Conservation (phyloP, 2,329 filamentous ascomycete species). For the Aspergillus fischeri region DNA sequence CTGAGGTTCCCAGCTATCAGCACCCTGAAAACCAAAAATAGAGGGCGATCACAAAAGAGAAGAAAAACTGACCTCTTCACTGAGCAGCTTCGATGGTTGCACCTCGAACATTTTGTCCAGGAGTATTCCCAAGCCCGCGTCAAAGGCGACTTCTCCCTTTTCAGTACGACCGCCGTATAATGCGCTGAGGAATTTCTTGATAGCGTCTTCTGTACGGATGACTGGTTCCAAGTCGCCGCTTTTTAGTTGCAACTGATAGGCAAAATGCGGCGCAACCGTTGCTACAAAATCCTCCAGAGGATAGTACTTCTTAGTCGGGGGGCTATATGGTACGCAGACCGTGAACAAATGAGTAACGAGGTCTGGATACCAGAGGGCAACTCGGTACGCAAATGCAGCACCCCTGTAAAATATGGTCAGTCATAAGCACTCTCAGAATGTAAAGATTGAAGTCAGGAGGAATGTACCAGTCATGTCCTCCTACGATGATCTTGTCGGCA, state of each 20-base stretch:
- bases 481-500: constrained; percentile 64
- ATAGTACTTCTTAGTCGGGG: constrained; percentile 52
- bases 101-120: constrained; percentile 61
- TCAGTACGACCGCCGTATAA: constrained; percentile 65
- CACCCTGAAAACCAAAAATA: not conserved
- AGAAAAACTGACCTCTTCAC: constrained; percentile 48
- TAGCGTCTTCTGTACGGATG: constrained; percentile 55
- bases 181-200: constrained; percentile 66
- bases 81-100: constrained; percentile 56
- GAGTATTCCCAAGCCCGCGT: constrained; percentile 57
- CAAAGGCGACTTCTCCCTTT: constrained; percentile 56
- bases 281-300: constrained; percentile 59
- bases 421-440: not conserved
- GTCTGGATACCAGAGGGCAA: constrained; percentile 68
- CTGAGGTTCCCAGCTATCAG: constrained; percentile 18
- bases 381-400: constrained; percentile 69
- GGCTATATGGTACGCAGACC: constrained; percentile 71
- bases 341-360: constrained; percentile 72
- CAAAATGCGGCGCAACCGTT: constrained; percentile 62
- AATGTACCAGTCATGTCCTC: constrained; percentile 77
- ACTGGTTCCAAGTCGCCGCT: constrained; percentile 61
- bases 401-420: constrained; percentile 51
- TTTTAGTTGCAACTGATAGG: constrained; percentile 78
- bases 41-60: not conserved
- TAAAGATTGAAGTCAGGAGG: not conserved